Evolutionary conservation across 1,284 basidiomycete genomes (phyloP).

Genomic region (Cystobasidium sp.): DNA sequence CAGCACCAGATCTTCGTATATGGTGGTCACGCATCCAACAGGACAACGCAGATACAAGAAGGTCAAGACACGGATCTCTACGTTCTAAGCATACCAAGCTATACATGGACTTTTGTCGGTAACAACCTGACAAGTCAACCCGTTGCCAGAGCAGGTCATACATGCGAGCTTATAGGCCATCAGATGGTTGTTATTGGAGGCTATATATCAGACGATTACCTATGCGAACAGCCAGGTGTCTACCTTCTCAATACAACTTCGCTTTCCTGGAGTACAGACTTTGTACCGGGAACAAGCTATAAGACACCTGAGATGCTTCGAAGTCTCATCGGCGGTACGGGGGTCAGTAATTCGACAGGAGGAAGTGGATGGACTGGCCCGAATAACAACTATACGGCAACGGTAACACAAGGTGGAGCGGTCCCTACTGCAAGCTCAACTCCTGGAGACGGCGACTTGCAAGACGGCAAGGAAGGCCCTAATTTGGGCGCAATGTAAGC

Average conservation of each 20-base stretch:
- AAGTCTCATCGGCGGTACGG: conserved; percentile 28
- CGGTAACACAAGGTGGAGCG: conserved; percentile 16
- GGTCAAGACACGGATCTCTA: conserved; percentile 50
- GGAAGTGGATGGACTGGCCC: conserved; percentile 31
- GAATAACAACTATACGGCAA: conserved; percentile 35
- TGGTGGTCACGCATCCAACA: conserved; percentile 52
- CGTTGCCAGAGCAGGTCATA: conserved; percentile 50
- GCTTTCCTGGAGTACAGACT: conserved; percentile 47
- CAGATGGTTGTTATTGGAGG: conserved; percentile 52
- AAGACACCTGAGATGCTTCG: conserved; percentile 22
- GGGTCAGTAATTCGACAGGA: conserved; percentile 35
- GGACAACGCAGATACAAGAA: conserved; percentile 43
- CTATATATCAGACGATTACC: conserved; percentile 46
- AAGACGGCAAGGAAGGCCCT: not conserved
- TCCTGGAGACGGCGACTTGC: not conserved
- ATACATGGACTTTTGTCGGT: conserved; percentile 50
- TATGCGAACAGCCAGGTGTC: conserved; percentile 53
- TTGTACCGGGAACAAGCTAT: conserved; percentile 36
- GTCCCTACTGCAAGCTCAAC: conserved; percentile 1
- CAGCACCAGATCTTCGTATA: conserved; percentile 50
- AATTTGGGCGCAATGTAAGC: conserved; percentile 38
- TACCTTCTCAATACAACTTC: conserved; percentile 50
- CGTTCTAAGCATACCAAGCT: conserved; percentile 50
- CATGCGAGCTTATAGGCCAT: conserved; percentile 50
- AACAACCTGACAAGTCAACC: conserved; percentile 48